Base-by-base conservation (phyloP, 371 early-diverging fungal species). In the Mucor sp. region DNA sequence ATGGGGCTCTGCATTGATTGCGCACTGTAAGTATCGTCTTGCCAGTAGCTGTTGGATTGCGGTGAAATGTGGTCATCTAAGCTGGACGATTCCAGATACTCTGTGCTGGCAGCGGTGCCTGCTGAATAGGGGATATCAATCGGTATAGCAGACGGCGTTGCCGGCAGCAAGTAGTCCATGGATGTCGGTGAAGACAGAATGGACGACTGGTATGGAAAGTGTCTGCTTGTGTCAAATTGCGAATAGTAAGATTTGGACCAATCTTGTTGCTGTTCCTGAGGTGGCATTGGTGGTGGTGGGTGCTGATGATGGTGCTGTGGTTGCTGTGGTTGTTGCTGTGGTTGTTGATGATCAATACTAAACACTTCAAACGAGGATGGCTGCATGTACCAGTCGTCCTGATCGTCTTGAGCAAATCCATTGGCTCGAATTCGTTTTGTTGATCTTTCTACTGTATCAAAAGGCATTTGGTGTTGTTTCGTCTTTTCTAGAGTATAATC, bases 361-460 rank as follows among this genome's bases (percentile, higher is more conserved):
- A 32, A 21, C 19, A 63, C 48, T 61, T 43, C 32, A 60, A 60
- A 63, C 39, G 63, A 60, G 15, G 60, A 41, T 19, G 50, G 3
- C 33, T 68, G 63, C 60, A 63, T 66, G 41, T 66, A 66, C 74
- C 70, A 70, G 28, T 70, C 69, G 43, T 62, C 62, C 27, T 66
- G 64, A 14, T 66, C 64, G 35, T 69, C 41, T 47, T 35, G 21
- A n/a, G 63, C 27, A 30, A 56, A 28, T 43, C 58, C 57, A 65
- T 56, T 44, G 4, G 69, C 69, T 59, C 71, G 60, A 37, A 67
- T 58, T 60, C 74, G 57, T 62, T 74, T 74, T 58, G 35, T 33
- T 53, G 68, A 67, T 71, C 74, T 67, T 41, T 74, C 68, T 59
- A 70, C 57, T 62, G 71, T 74, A 62, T 74, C 71, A 68, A 70